Conservation (phyloP, 2,329 filamentous ascomycete genomes). For the Aspergillus calidoustus region DNA sequence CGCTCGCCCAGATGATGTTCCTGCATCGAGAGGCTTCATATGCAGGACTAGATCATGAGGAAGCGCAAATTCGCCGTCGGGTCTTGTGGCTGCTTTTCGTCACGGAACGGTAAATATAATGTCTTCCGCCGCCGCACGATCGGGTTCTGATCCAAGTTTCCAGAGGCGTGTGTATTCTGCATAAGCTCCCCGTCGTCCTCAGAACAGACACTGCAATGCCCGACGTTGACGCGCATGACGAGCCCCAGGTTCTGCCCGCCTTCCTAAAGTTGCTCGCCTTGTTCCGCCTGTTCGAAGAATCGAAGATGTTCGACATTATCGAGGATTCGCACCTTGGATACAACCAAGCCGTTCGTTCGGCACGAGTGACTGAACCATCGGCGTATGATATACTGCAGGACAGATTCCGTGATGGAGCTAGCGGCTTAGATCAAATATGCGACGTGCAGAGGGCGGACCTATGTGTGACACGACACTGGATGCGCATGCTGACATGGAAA, state of each 20-base stretch:
- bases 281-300: conserved; percentile 57
- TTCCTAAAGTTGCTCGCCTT: conserved; percentile 56
- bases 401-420: conserved; percentile 48
- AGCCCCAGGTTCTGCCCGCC: conserved; percentile 52
- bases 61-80: conserved; percentile 53
- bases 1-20: conserved; percentile 55
- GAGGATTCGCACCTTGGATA: conserved; percentile 32
- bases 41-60: conserved; percentile 36
- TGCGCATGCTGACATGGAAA: conserved; percentile 56
- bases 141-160: not conserved
- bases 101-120: conserved; percentile 42
- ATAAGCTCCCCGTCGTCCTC: conserved; percentile 55
- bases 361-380: conserved; percentile 38
- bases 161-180: conserved; percentile 56
- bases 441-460: conserved; percentile 56
- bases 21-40: conserved; percentile 54
- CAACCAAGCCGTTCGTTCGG: not conserved
- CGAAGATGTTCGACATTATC: conserved; percentile 54
- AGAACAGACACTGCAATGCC: conserved; percentile 47
- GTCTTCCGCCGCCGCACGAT: not conserved
- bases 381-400: conserved; percentile 41
- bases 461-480: conserved; percentile 57
- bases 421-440: conserved; percentile 48
- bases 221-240: conserved; percentile 45
- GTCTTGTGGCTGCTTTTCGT: conserved; percentile 57